These are phyloP conservation scores for Capillidium rhysosporum DNA, from an alignment of 371 early-diverging fungal species.

Conservation along the genomic window DNA sequence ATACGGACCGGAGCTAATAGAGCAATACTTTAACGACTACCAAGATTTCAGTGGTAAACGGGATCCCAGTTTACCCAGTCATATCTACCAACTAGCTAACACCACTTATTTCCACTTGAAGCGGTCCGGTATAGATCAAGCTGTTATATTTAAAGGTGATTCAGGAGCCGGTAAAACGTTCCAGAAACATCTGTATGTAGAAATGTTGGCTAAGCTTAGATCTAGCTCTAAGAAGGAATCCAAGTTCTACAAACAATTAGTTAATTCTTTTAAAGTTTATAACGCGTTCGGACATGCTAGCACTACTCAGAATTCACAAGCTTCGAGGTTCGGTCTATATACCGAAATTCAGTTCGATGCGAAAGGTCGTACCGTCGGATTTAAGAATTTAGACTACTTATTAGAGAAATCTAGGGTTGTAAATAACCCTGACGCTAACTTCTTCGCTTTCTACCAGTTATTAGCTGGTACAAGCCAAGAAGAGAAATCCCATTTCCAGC, in stretches of 20 bases:
- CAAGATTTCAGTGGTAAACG: constrained; percentile 11
- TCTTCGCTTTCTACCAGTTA: constrained; percentile 79
- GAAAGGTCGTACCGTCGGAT: constrained; percentile 66
- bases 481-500: constrained; percentile 24
- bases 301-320: constrained; percentile 43
- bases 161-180: constrained; percentile 70
- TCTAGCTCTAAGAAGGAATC: constrained; percentile 46
- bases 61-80: constrained; percentile 35
- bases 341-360: constrained; percentile 71
- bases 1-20: constrained; percentile 9
- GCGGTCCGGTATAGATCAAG: constrained; percentile 62
- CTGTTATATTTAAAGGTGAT: constrained; percentile 53
- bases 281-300: constrained; percentile 59
- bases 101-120: constrained; percentile 62
- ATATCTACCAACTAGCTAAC: constrained; percentile 62
- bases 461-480: constrained; percentile 32
- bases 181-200: constrained; percentile 32
- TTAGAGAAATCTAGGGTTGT: constrained; percentile 63
- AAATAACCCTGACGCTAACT: constrained; percentile 39
- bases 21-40: constrained; percentile 52
- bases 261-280: constrained; percentile 37
- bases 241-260: constrained; percentile 45
- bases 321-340: constrained; percentile 57
- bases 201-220: constrained; percentile 45
- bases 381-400: constrained; percentile 64